Base-by-base conservation (phyloP, 306 rosid species). In the Mimosa pudica region DNA sequence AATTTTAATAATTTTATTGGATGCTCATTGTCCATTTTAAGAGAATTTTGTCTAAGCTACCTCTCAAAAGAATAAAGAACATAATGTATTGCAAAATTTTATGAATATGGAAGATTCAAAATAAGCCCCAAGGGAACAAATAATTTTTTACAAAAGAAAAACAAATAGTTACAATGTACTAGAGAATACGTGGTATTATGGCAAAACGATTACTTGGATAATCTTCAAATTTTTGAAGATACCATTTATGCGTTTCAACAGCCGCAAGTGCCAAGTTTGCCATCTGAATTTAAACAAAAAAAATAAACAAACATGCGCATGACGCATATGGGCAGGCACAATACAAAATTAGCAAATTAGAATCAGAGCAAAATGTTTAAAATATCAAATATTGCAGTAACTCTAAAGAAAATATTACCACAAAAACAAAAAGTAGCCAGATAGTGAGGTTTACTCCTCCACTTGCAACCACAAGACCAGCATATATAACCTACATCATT, bases 211-310 rank as follows among this genome's bases (percentile, higher is more conserved):
- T 80, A 8, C 51, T 80, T 4, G 97, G 97, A 81, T 92, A 94
- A 71, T 91, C 84, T 66, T 94, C 89, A n/a, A 94, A 94, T 65
- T 92, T 94, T 24, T 49, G 87, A 45, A 54, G 83, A 84, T 94
- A 92, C 98, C 98, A 92, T 61, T 80, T 85, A 52, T 91, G 97
- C 10, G 97, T 92, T 87, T 94, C 97, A 64, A 85, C 93, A 24
- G 97, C 97, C 73, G 95, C 91, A 69, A 92, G 75, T 70, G 80
- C 74, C 77, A 94, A 81, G 76, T 94, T 92, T 64, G 89, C 88
- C 85, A 90, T 95, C 97, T 94, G 85, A 77, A 72, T 10, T 70
- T 46, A 36, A 70, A 61, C 66, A 24, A 24, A 24, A 24, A 0
- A 0, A 38, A 38, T 1, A 38, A 38, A 38, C 42, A 38, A 38